Percentiles rank a stretch among this genome's conserved stretches.
Conservation (phyloP, 192 early-diverging fungal genomes). For the Obelidium mucronatum region DNA sequence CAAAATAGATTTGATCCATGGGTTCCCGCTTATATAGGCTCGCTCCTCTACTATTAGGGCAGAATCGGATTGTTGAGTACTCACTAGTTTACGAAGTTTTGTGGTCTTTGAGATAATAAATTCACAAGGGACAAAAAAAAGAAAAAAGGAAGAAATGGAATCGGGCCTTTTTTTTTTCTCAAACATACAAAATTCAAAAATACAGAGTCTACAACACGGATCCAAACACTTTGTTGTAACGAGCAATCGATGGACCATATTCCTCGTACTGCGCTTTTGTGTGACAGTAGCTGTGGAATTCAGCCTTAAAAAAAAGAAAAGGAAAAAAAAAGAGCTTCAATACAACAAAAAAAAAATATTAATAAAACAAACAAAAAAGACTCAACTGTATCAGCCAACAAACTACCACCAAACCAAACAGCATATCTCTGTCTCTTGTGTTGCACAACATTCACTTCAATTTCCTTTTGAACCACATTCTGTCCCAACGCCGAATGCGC, state of each 20-base stretch:
- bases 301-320: constrained; percentile 58
- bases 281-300: constrained; percentile 93
- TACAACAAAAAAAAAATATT: constrained; percentile 18
- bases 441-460: constrained; percentile 97
- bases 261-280: constrained; percentile 99
- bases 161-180: background rate
- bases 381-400: constrained; percentile 90
- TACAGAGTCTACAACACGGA: constrained; percentile 47
- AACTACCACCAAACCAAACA: constrained; percentile 99
- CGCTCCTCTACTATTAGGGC: too few relatives aligned
- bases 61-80: too few relatives aligned
- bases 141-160: too few relatives aligned
- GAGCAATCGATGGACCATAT: constrained; percentile 91
- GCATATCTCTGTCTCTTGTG: constrained; percentile 99
- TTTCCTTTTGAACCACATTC: constrained; percentile 72
- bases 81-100: too few relatives aligned
- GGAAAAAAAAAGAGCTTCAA: constrained; percentile 9
- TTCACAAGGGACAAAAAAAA: background rate
- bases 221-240: constrained; percentile 93
- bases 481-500: constrained; percentile 75
- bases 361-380: too few relatives aligned
- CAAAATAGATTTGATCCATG: too few relatives aligned
- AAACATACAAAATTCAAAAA: background rate
- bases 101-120: background rate
- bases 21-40: too few relatives aligned